Conservation (phyloP, 2,329 filamentous ascomycete genomes). For the Calonectria naviculata region DNA sequence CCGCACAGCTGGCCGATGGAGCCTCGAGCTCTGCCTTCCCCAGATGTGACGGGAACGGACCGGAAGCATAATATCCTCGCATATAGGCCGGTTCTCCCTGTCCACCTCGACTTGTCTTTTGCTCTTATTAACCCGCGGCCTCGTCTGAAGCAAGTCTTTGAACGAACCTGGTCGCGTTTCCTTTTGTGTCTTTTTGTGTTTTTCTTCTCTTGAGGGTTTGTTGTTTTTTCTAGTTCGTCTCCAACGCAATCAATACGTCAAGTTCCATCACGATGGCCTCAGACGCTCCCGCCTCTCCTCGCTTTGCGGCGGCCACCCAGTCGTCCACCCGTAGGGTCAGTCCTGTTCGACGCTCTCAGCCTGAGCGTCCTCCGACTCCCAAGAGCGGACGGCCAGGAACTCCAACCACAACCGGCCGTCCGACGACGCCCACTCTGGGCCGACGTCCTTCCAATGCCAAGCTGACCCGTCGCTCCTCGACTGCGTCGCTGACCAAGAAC, state of each 20-base stretch:
- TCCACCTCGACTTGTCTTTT: neutral
- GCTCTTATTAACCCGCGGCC: neutral
- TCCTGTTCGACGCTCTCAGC: constrained; percentile 26
- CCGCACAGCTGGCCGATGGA: constrained; percentile 20
- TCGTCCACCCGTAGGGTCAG: constrained; percentile 32
- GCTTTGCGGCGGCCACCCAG: constrained; percentile 37
- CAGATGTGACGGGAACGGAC: constrained; percentile 23
- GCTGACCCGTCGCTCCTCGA: constrained; percentile 26
- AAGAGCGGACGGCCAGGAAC: constrained; percentile 31
- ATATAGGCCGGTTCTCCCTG: constrained; percentile 13
- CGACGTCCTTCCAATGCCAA: constrained; percentile 27
- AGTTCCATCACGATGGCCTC: constrained; percentile 13
- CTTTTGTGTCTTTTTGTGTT: neutral
- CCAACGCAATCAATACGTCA: neutral
- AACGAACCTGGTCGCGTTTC: neutral
- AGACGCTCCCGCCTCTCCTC: constrained; percentile 27
- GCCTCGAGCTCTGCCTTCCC: constrained; percentile 10
- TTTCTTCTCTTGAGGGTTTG: neutral
- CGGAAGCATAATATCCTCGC: constrained; percentile 12
- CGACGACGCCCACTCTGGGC: constrained; percentile 30
- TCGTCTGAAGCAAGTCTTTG: neutral
- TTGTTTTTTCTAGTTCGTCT: neutral
- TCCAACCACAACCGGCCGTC: constrained; percentile 27
- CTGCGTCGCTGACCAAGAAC: constrained; percentile 22
- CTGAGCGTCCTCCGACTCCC: constrained; percentile 27